phyloP scores from a whole-genome alignment of 768 basidiomycete species.

The Suillus placidus region DNA sequence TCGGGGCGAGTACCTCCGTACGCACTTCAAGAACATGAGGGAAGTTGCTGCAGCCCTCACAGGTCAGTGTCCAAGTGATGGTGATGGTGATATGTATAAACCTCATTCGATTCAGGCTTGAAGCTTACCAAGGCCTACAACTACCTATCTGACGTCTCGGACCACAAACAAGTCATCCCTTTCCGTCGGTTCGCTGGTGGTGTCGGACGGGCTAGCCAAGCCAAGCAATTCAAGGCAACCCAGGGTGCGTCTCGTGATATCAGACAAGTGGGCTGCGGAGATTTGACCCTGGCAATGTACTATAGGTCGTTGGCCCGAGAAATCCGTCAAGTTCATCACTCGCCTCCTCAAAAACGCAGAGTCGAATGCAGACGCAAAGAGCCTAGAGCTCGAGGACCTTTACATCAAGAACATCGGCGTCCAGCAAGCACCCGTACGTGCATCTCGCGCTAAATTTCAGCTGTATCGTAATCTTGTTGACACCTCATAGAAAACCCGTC shows the following conservation, averaged over 20 bases:
- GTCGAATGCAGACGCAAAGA: slow-evolving; percentile 98
- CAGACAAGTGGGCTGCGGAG: neutral
- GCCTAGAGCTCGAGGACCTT: slow-evolving; percentile 90
- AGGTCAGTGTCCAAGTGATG: slow-evolving; percentile 52
- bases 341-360: slow-evolving; percentile 98
- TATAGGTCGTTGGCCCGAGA: slow-evolving; percentile 99
- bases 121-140: slow-evolving; percentile 93
- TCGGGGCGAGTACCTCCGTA: slow-evolving; percentile 96
- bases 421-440: slow-evolving; percentile 93
- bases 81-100: neutral
- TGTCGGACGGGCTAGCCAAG: slow-evolving; percentile 93
- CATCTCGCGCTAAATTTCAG: slow-evolving; percentile 6
- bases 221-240: slow-evolving; percentile 94
- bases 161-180: slow-evolving; percentile 96
- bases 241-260: slow-evolving; percentile 66
- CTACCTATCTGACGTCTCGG: slow-evolving; percentile 91
- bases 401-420: slow-evolving; percentile 96
- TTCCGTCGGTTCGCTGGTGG: slow-evolving; percentile 96
- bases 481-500: slow-evolving; percentile 85
- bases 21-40: slow-evolving; percentile 99
- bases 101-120: slow-evolving; percentile 58
- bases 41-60: slow-evolving; percentile 95
- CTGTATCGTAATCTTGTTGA: slow-evolving; percentile 8
- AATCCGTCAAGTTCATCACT: slow-evolving; percentile 94
- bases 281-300: slow-evolving; percentile 1